These are phyloP conservation scores for Diphasiastrum complanatum DNA, from an alignment of 83 land plant species.

Conservation along the genomic window DNA sequence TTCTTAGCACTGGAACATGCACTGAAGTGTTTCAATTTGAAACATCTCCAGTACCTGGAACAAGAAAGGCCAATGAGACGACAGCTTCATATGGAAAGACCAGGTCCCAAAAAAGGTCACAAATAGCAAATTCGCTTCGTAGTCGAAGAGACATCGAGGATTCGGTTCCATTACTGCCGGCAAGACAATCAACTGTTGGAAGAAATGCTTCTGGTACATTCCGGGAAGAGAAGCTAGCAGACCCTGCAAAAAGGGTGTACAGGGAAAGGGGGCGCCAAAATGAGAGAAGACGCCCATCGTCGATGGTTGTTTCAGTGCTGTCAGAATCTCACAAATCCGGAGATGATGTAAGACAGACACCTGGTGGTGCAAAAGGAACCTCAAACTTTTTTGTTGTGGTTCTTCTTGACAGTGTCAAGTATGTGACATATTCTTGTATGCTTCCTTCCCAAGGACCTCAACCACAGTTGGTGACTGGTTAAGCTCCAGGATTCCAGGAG, in stretches of 20 bases:
- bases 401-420: slow-evolving; percentile 80
- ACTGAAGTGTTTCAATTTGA: slow-evolving; percentile 94
- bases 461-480: too few species aligned
- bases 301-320: slow-evolving; percentile 78
- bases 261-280: slow-evolving; percentile 11
- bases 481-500: too few species aligned
- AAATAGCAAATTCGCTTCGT: too few species aligned
- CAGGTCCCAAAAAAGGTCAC: too few species aligned
- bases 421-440: slow-evolving; percentile 92
- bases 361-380: slow-evolving; percentile 39
- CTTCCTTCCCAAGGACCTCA: slow-evolving; percentile 45
- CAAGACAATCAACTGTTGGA: too few species aligned
- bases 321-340: slow-evolving; percentile 64
- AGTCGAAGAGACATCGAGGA: too few species aligned
- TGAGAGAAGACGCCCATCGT: slow-evolving; percentile 32
- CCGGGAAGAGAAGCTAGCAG: too few species aligned
- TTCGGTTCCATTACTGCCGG: too few species aligned
- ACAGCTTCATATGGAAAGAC: too few species aligned
- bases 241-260: too few species aligned
- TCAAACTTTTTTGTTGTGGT: slow-evolving; percentile 89
- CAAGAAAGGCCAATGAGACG: too few species aligned
- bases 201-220: too few species aligned
- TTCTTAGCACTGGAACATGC: slow-evolving; percentile 84
- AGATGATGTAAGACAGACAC: slow-evolving; percentile 37
- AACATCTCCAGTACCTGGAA: slow-evolving; percentile 39